Percentiles rank a stretch among this genome's conserved stretches.
Evolutionary conservation across 805 yeast species (phyloP).

Genomic region (Kazachstania taianensis): DNA sequence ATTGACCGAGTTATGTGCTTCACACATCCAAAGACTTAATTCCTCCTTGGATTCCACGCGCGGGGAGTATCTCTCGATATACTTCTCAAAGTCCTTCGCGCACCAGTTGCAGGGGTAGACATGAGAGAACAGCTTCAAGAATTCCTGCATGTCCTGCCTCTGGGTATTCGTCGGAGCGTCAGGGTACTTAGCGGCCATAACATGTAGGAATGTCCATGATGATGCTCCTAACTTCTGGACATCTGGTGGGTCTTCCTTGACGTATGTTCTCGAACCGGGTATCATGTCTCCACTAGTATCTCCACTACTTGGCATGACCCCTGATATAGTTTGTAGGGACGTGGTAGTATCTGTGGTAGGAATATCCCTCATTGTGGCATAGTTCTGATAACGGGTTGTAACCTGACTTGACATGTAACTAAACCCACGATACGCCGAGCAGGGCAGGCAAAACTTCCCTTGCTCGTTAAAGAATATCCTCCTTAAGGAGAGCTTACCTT

Average conservation of each 20-base stretch:
- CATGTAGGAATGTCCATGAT: constrained; percentile 87
- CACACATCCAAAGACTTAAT: constrained; percentile 86
- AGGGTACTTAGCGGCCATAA: constrained; percentile 87
- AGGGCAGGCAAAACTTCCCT: constrained; percentile 91
- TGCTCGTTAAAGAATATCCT: constrained; percentile 53
- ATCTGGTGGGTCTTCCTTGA: constrained; percentile 76
- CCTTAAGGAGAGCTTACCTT: no score
- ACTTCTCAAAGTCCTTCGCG: constrained; percentile 71
- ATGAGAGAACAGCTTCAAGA: constrained; percentile 60
- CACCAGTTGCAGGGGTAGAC: constrained; percentile 94
- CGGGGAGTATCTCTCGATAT: constrained; percentile 46
- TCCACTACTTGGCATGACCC: constrained; percentile 37
- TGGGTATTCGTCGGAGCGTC: constrained; percentile 49
- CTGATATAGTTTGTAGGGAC: constrained; percentile 33
- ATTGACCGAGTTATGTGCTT: constrained; percentile 91
- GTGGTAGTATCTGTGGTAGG: not conserved
- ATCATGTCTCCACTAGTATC: constrained; percentile 36
- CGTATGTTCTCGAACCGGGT: constrained; percentile 26
- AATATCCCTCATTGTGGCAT: not conserved
- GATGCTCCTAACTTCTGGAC: constrained; percentile 70
- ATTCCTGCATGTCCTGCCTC: constrained; percentile 62
- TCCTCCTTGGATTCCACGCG: constrained; percentile 60
- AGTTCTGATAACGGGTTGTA: constrained; percentile 1
- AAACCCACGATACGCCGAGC: constrained; percentile 73
- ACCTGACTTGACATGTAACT: constrained; percentile 26